Conservation (phyloP, 2,329 filamentous ascomycete species). For the Aspergillus unguis region DNA sequence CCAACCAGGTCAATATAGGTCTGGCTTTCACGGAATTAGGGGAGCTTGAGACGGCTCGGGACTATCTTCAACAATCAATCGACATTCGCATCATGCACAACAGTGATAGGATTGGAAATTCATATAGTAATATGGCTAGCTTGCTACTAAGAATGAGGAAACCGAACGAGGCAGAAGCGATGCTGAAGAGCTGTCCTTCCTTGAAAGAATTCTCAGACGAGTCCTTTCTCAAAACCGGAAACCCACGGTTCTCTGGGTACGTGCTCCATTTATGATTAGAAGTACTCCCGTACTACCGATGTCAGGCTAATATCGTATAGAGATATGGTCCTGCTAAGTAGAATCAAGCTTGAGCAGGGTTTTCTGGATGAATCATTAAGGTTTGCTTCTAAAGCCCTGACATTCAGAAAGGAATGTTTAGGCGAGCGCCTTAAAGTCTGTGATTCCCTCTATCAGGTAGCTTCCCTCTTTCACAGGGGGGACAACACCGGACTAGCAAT, state of each 20-base stretch:
- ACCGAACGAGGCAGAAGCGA: slow-evolving; percentile 35
- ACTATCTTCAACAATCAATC: background rate
- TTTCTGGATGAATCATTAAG: slow-evolving; percentile 4
- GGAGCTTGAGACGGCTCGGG: background rate
- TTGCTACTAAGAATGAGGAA: slow-evolving; percentile 33
- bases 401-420: slow-evolving; percentile 9
- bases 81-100: slow-evolving; percentile 16
- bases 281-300: background rate
- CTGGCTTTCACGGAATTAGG: background rate
- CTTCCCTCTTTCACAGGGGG: background rate
- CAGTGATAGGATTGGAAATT: slow-evolving; percentile 37
- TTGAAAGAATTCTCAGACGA: slow-evolving; percentile 38
- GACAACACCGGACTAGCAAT: background rate
- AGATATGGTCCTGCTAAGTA: background rate
- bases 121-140: slow-evolving; percentile 39
- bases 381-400: slow-evolving; percentile 11
- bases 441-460: slow-evolving; percentile 15
- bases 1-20: background rate
- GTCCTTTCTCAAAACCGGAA: slow-evolving; percentile 32
- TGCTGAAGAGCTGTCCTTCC: slow-evolving; percentile 31
- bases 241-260: slow-evolving; percentile 15
- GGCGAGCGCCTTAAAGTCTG: slow-evolving; percentile 15
- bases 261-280: background rate
- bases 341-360: slow-evolving; percentile 12
- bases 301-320: background rate